phyloP scores from a whole-genome alignment of 2,329 filamentous ascomycete genomes.

The Fonsecaea monophora region DNA sequence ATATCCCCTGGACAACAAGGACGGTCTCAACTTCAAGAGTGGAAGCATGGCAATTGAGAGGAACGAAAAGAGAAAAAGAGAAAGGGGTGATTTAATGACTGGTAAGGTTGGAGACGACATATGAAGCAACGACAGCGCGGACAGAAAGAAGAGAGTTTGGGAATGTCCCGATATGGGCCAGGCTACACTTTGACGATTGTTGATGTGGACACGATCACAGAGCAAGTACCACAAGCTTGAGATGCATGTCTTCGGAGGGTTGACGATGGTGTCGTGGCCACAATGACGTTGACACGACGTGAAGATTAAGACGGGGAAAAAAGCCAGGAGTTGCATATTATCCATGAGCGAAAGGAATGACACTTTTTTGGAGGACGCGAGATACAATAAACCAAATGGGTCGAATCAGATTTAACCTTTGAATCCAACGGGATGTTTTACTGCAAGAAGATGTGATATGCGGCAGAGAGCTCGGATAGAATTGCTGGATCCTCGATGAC shows the following conservation, averaged over 20 bases:
- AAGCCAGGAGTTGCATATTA: constrained; percentile 7
- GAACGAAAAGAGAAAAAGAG: background rate
- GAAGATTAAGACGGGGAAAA: background rate
- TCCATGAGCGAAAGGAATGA: constrained; percentile 3
- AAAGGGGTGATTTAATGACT: background rate
- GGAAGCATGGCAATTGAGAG: background rate
- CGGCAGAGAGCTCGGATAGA: background rate
- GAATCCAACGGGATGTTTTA: constrained; percentile 45
- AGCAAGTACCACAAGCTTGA: background rate
- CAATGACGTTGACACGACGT: background rate
- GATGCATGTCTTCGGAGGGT: background rate
- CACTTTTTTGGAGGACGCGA: background rate
- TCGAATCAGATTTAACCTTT: background rate
- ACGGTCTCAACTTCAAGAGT: background rate
- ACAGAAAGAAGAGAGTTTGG: background rate
- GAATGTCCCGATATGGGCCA: background rate
- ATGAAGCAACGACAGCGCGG: background rate
- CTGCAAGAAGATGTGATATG: constrained; percentile 52
- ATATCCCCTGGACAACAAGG: background rate
- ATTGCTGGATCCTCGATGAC: background rate
- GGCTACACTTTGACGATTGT: constrained; percentile 4
- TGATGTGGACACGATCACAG: constrained; percentile 4
- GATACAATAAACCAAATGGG: background rate
- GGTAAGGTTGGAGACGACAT: background rate
- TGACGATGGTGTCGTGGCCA: background rate